Base-by-base conservation (phyloP, 2,329 filamentous ascomycete species). In the Botrytis tulipae region DNA sequence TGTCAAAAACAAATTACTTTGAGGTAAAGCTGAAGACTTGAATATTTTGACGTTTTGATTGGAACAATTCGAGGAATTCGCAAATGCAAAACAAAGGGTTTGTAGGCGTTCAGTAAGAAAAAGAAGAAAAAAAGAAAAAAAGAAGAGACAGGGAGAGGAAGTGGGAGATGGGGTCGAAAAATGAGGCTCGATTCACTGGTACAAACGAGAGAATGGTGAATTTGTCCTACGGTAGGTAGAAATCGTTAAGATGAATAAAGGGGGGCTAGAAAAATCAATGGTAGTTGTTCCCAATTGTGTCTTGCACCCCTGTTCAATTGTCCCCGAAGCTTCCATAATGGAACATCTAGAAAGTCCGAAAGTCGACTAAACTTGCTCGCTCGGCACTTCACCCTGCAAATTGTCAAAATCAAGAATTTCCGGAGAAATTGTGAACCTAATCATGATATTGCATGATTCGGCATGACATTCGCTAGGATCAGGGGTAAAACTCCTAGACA, bases 331-430 rank as follows among this genome's bases (percentile, higher is more conserved):
- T n/a, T 54, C 5, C 12, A 54, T 16, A 16, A 7, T 16, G 25
- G 48, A 6, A 51, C 7, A 2, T n/a, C 12, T 54, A 14, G 2
- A 54, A 54, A n/a, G 48, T 54, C 5, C 48, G 48, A n/a, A 16
- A 54, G 14, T 54, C 7, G 2, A n/a, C 1, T 54, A n/a, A 54
- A 16, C 0, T n/a, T 14, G 0, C 12, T 16, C 25, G 25, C 12
- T 54, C 48, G 12, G 48, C 5, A 54, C 48, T 54, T n/a, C 2
- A 12, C 9, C 20, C 5, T 54, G 48, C 4, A n/a, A 54, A n/a
- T n/a, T 25, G 25, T 51, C 12, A 14, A n/a, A 2, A 14, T n/a
- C 25, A 25, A n/a, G 12, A n/a, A 14, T 51, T 5, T 51, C 25
- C 48, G 48, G 48, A n/a, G 25, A n/a, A n/a, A n/a, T n/a, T n/a